These are phyloP conservation scores for Metschnikowia koreensis DNA, from an alignment of 805 yeast genomes.

Conservation along the genomic window DNA sequence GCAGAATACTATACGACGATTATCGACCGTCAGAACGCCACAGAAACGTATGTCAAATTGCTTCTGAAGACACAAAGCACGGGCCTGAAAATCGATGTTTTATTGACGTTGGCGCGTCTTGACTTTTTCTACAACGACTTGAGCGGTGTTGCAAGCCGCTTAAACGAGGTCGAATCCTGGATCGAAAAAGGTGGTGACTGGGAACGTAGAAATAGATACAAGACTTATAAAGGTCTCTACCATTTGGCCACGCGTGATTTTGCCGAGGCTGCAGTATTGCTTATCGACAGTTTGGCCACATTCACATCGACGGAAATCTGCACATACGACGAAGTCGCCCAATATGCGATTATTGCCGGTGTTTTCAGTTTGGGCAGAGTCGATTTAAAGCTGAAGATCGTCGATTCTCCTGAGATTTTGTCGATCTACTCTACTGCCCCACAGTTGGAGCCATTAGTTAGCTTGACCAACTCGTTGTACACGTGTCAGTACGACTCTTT, in stretches of 20 bases:
- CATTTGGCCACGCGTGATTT: conserved; percentile 83
- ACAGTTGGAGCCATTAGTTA: conserved; percentile 73
- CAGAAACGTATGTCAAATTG: conserved; percentile 65
- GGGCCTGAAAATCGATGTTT: conserved; percentile 86
- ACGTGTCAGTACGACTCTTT: conserved; percentile 82
- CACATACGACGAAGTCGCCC: conserved; percentile 85
- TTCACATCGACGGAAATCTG: conserved; percentile 91
- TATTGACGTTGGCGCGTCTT: conserved; percentile 76
- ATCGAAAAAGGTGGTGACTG: conserved; percentile 98
- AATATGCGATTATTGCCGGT: conserved; percentile 86
- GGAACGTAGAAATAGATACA: conserved; percentile 95
- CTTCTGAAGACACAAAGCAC: conserved; percentile 77
- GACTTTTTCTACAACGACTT: conserved; percentile 90
- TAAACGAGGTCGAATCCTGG: conserved; percentile 68
- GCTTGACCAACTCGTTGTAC: conserved; percentile 82
- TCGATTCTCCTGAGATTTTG: conserved; percentile 92
- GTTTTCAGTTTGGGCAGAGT: conserved; percentile 78
- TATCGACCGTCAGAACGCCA: conserved; percentile 76
- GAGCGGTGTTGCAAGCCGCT: conserved; percentile 61
- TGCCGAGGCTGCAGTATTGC: conserved; percentile 75
- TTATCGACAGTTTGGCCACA: conserved; percentile 90
- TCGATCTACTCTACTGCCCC: conserved; percentile 72
- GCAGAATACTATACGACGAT: conserved; percentile 87
- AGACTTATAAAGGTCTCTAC: conserved; percentile 86
- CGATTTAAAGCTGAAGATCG: conserved; percentile 76